phyloP scores from a whole-genome alignment of 306 rosid species.

The Quillaja saponaria region DNA sequence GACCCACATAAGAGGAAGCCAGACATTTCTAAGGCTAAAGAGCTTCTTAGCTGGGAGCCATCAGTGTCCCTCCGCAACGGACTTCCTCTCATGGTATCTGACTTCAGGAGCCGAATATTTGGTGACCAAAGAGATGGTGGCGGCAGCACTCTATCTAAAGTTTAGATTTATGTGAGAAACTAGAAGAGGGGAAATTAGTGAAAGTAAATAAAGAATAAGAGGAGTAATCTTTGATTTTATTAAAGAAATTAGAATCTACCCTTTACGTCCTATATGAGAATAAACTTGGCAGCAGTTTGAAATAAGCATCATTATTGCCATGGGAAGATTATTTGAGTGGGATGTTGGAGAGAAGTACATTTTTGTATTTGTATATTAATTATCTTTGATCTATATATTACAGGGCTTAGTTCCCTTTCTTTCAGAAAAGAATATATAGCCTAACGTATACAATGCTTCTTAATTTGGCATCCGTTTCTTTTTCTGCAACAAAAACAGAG shows the following conservation, averaged over 20 bases:
- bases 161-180: slow-evolving; percentile 9
- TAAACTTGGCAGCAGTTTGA: slow-evolving; percentile 21
- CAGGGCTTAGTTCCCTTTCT: too few relatives aligned
- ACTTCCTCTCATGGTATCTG: slow-evolving; percentile 84
- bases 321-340: slow-evolving; percentile 14
- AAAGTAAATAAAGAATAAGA: slow-evolving; percentile 22
- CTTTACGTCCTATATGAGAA: slow-evolving; percentile 23
- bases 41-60: slow-evolving; percentile 91
- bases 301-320: slow-evolving; percentile 18
- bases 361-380: slow-evolving; percentile 17
- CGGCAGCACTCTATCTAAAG: slow-evolving; percentile 23
- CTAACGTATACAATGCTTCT: too few relatives aligned
- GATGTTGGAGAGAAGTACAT: neutral
- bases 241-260: slow-evolving; percentile 12
- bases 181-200: neutral
- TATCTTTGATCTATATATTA: neutral
- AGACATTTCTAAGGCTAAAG: slow-evolving; percentile 85
- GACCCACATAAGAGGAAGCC: slow-evolving; percentile 97
- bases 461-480: too few relatives aligned
- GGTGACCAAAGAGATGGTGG: slow-evolving; percentile 50
- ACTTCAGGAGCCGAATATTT: slow-evolving; percentile 76
- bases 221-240: neutral
- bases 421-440: too few relatives aligned
- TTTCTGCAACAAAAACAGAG: too few relatives aligned
- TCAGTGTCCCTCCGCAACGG: slow-evolving; percentile 80